Conservation (phyloP, 805 yeast species). For the Starmerella asiatica region DNA sequence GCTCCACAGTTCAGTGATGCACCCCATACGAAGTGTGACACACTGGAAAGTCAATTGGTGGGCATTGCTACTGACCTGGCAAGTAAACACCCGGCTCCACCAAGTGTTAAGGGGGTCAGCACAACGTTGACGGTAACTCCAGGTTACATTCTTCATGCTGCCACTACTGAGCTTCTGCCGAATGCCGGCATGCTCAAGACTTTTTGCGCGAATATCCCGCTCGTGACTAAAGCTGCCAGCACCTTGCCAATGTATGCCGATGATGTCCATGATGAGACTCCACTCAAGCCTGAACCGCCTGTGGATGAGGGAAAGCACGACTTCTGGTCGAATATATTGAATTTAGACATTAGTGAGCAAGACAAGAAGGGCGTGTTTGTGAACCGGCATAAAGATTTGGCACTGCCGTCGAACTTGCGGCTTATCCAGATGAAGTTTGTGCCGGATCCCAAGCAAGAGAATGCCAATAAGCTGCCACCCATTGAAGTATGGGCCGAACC, state of each 20-base stretch:
- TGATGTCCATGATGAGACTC: conserved; percentile 16
- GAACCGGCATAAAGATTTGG: conserved; percentile 7
- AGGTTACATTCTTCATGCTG: conserved; percentile 23
- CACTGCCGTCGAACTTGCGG: conserved; percentile 1
- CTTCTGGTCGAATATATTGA: conserved; percentile 5
- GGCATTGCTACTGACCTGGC: neutral
- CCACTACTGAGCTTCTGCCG: conserved; percentile 7
- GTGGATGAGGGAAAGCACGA: neutral
- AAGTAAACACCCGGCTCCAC: neutral
- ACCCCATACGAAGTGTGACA: neutral
- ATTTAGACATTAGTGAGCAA: conserved; percentile 1
- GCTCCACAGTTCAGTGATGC: conserved; percentile 1
- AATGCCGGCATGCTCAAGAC: conserved; percentile 15
- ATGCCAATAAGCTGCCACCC: conserved; percentile 34
- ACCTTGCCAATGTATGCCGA: conserved; percentile 18
- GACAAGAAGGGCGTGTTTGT: conserved; percentile 5
- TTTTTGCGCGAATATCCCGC: conserved; percentile 24
- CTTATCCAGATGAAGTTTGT: conserved; percentile 12
- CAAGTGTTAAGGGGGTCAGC: conserved; percentile 2
- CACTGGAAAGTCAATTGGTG: neutral
- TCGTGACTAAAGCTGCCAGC: conserved; percentile 18
- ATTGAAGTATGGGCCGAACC: conserved; percentile 43
- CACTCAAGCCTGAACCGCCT: neutral
- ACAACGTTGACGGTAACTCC: conserved; percentile 24
- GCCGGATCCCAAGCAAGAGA: conserved; percentile 9